phyloP scores from a whole-genome alignment of 2,329 filamentous ascomycete genomes.

The Neoascochyta sp. region DNA sequence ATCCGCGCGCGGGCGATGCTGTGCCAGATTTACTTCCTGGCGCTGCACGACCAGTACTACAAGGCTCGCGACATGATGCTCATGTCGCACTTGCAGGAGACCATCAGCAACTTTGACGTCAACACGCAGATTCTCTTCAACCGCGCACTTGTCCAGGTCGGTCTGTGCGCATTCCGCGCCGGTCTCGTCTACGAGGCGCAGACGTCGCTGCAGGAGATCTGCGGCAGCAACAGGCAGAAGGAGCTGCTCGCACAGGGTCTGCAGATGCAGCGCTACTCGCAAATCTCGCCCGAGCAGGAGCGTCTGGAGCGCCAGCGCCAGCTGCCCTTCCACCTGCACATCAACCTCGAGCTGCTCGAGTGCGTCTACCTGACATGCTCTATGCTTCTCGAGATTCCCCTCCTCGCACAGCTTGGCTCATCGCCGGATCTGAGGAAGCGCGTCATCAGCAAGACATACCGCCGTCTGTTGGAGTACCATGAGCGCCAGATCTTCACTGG shows the following conservation, averaged over 20 bases:
- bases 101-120: slow-evolving; percentile 93
- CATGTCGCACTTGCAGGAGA: slow-evolving; percentile 98
- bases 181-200: slow-evolving; percentile 97
- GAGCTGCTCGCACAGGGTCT: slow-evolving; percentile 96
- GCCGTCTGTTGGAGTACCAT: slow-evolving; percentile 98
- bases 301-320: slow-evolving; percentile 95
- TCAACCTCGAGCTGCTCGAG: slow-evolving; percentile 96
- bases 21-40: slow-evolving; percentile 97
- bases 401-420: slow-evolving; percentile 93
- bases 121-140: slow-evolving; percentile 98
- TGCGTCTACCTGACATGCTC: slow-evolving; percentile 98
- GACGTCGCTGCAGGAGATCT: slow-evolving; percentile 96
- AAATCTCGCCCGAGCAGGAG: slow-evolving; percentile 96
- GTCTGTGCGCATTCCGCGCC: slow-evolving; percentile 95
- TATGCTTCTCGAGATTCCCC: slow-evolving; percentile 97
- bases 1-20: slow-evolving; percentile 95
- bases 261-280: slow-evolving; percentile 94
- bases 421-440: slow-evolving; percentile 96
- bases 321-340: slow-evolving; percentile 99
- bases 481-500: slow-evolving; percentile 99
- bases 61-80: slow-evolving; percentile 98
- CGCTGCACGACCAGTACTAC: slow-evolving; percentile 97
- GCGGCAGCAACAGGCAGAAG: slow-evolving; percentile 95
- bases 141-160: slow-evolving; percentile 93
- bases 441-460: slow-evolving; percentile 98